These are phyloP conservation scores for Epichloe scottii DNA, from an alignment of 2,329 filamentous ascomycete genomes.

Conservation along the genomic window DNA sequence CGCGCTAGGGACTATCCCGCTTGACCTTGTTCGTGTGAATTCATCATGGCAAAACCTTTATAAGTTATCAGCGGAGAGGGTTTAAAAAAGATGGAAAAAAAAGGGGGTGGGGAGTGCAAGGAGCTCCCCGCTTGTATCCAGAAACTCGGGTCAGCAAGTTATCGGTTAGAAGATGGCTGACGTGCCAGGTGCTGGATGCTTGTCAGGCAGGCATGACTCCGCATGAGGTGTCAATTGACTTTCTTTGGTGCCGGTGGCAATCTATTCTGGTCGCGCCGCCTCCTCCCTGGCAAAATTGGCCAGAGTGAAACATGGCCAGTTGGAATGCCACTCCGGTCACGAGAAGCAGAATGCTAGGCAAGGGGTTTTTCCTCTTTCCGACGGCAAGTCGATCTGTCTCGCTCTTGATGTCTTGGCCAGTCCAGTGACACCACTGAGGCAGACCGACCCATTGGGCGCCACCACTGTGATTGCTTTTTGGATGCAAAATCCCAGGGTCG, in stretches of 20 bases:
- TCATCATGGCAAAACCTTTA: too few relatives aligned
- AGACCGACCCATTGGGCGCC: too few relatives aligned
- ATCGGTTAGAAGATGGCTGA: neutral
- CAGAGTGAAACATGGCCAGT: neutral
- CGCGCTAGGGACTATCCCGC: neutral
- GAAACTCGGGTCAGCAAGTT: neutral
- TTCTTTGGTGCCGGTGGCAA: neutral
- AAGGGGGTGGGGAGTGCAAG: too few relatives aligned
- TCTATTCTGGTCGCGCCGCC: constrained; percentile 1
- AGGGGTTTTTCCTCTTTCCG: neutral
- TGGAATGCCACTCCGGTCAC: neutral
- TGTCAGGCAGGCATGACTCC: neutral
- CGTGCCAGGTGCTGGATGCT: neutral
- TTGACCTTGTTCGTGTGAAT: neutral
- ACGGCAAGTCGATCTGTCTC: constrained; percentile 1
- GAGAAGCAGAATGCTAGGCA: neutral
- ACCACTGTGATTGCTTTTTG: too few relatives aligned
- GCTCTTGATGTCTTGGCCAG: neutral
- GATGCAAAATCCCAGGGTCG: too few relatives aligned
- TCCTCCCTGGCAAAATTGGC: neutral
- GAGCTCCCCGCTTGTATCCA: neutral
- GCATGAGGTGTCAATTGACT: neutral
- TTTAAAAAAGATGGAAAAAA: neutral
- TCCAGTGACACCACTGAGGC: too few relatives aligned
- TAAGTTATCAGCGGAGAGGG: neutral